Base-by-base conservation (phyloP, 345 rosid genomes). In the Populus ilicifolia region DNA sequence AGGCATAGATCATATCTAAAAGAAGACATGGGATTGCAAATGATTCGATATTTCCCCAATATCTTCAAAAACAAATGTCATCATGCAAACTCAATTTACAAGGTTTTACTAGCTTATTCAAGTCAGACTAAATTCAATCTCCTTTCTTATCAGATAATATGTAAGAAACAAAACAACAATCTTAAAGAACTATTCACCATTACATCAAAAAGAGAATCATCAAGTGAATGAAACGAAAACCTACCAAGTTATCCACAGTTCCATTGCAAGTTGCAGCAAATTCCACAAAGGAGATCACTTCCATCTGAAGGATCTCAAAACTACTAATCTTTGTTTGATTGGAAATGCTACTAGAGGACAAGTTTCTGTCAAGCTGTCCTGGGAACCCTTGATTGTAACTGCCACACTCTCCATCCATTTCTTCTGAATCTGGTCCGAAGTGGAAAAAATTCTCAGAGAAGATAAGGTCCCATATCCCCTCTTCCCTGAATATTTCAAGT, bases 391-490 rank as follows among this genome's bases (percentile, higher is more conserved):
- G 83, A 16, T 68, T 2, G 73, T 39, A 71, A 68, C 33, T 38
- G 71, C 69, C 75, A 79, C 64, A 21, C 65, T 83, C 91, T 80
- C 64, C 80, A 72, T 76, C 66, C 63, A 80, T 71, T 74, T 84
- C 87, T 74, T 81, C 89, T 61, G 82, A 83, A 71, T 82, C 46
- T 5, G 83, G 74, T 54, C 79, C 86, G 74, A 84, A 88, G 83
- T 89, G 88, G 86, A 90, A 90, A 78, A 89, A 86, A 52, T 87
- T 84, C 80, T 91, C 93, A 25, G 95, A 91, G 85, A 91, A 91
- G 62, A 91, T 75, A 78, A 91, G 93, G 71, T 91, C 93, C 95
- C 95, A 91, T 54, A 91, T 70, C 27, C 93, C 88, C 75, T 88
- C 93, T 76, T 86, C 89, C 79, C 95, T 85, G 16, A 88, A 83